Evolutionary conservation across 2,329 filamentous ascomycete species (phyloP).

Genomic region (Alternaria consortialis): DNA sequence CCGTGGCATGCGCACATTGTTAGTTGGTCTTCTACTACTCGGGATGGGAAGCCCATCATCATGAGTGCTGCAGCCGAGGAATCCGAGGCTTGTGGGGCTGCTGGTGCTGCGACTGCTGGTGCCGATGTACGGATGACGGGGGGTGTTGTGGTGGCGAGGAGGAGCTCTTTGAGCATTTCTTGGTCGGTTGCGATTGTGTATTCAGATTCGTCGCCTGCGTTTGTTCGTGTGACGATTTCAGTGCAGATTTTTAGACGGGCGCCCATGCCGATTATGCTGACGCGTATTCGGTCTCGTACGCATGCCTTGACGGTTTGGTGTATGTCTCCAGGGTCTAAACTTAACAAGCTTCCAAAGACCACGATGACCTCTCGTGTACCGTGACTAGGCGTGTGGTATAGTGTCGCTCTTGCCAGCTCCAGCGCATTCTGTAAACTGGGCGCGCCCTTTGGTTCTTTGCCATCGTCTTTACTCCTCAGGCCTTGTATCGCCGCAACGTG

Average conservation of each 20-base stretch:
- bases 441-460: slow-evolving; percentile 61
- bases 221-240: slow-evolving; percentile 88
- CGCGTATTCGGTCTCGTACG: slow-evolving; percentile 82
- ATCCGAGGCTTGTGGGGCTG: slow-evolving; percentile 48
- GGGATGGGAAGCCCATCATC: slow-evolving; percentile 98
- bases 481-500: slow-evolving; percentile 80
- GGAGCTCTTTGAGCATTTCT: slow-evolving; percentile 85
- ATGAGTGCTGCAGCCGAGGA: slow-evolving; percentile 67
- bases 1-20: slow-evolving; percentile 93
- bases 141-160: slow-evolving; percentile 88
- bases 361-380: slow-evolving; percentile 93
- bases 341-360: slow-evolving; percentile 88
- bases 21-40: slow-evolving; percentile 75
- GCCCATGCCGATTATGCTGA: slow-evolving; percentile 87
- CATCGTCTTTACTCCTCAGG: slow-evolving; percentile 71
- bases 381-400: slow-evolving; percentile 94
- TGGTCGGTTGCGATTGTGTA: slow-evolving; percentile 91
- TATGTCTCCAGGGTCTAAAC: slow-evolving; percentile 93
- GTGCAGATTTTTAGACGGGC: slow-evolving; percentile 92
- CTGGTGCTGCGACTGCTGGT: slow-evolving; percentile 35
- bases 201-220: slow-evolving; percentile 75
- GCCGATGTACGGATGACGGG: slow-evolving; percentile 75
- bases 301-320: slow-evolving; percentile 85
- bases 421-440: slow-evolving; percentile 85
- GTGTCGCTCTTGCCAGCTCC: slow-evolving; percentile 89